A percentile compares a stretch with the other conserved stretches of the same genome.
phyloP scores from a whole-genome alignment of 768 basidiomycete genomes.

The Tubosaeta sp. region DNA sequence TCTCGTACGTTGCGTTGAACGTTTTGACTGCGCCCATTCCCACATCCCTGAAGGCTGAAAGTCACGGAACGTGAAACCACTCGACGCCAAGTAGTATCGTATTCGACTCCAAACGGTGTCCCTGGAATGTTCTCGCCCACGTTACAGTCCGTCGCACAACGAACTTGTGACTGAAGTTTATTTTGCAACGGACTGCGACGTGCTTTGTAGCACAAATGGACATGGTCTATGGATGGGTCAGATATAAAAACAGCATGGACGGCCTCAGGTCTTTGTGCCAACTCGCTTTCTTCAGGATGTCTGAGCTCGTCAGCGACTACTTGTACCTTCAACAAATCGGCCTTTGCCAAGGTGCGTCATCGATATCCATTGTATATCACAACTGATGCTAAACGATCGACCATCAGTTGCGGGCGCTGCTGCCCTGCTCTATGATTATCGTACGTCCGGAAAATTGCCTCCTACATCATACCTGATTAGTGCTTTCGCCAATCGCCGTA shows the following conservation, averaged over 20 bases:
- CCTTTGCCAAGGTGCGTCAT: slow-evolving; percentile 9
- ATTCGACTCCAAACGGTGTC: too few species aligned
- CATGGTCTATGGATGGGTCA: too few species aligned
- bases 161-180: too few species aligned
- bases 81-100: too few species aligned
- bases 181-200: too few species aligned
- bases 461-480: background rate
- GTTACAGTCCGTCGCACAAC: too few species aligned
- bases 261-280: background rate
- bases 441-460: slow-evolving; percentile 1
- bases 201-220: too few species aligned
- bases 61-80: too few species aligned
- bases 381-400: background rate
- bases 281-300: slow-evolving; percentile 1
- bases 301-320: background rate
- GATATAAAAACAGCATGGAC: background rate
- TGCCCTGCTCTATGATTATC: slow-evolving; percentile 13
- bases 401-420: slow-evolving; percentile 7
- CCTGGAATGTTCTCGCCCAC: too few species aligned
- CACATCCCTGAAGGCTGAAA: too few species aligned
- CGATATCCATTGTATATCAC: background rate
- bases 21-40: too few species aligned
- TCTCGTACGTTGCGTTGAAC: too few species aligned
- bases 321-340: slow-evolving; percentile 5
- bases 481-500: background rate